Conservation (phyloP, 345 rosid species). For the Camelina hispida region DNA sequence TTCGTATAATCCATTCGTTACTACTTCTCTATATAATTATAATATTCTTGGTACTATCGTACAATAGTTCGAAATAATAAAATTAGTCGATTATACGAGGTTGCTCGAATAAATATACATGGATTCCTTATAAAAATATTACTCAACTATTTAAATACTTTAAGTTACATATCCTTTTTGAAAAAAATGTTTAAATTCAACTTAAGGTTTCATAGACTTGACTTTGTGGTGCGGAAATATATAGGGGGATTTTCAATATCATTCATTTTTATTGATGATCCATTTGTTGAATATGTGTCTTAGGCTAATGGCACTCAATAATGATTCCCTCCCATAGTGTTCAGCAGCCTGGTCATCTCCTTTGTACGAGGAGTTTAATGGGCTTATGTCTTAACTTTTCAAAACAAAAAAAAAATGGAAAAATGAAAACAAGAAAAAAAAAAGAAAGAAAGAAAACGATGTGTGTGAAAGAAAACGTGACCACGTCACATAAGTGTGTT, state of each 20-base stretch:
- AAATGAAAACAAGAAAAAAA: not conserved
- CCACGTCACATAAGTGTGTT: constrained; percentile 24
- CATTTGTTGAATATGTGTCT: not conserved
- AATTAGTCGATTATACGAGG: not conserved
- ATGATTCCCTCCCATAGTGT: not conserved
- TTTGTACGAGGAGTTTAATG: not conserved
- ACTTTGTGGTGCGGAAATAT: not conserved
- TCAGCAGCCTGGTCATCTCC: no score
- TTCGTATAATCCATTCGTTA: not conserved
- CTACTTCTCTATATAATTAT: not conserved
- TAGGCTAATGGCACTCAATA: not conserved
- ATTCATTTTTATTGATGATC: not conserved
- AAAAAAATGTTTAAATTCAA: not conserved
- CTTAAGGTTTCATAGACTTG: not conserved
- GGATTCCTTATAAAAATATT: not conserved
- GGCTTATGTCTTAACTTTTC: not conserved
- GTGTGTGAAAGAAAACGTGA: constrained; percentile 11
- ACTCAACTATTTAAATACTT: not conserved
- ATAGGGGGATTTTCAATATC: no score
- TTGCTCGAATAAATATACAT: constrained; percentile 9
- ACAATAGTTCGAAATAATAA: not conserved
- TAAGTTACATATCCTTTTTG: not conserved
- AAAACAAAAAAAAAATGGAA: not conserved
- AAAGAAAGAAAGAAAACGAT: not conserved
- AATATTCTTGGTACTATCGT: not conserved